phyloP scores from a whole-genome alignment of 129 eudicot species.

The Pulicaria dysenterica region DNA sequence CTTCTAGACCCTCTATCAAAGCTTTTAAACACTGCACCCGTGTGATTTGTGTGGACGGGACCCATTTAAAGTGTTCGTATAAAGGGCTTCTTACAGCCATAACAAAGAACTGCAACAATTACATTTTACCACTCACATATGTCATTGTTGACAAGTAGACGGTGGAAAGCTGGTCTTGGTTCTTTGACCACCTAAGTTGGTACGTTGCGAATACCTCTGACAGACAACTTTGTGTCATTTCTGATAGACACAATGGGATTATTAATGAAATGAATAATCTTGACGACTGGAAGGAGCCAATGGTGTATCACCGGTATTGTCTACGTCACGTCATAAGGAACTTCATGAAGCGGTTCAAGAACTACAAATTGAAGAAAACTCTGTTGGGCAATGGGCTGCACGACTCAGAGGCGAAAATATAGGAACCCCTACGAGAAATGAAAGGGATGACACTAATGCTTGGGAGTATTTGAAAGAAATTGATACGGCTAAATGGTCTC shows the following conservation, averaged over 20 bases:
- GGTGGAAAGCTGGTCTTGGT: slow-evolving; percentile 3
- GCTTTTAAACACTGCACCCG: background rate
- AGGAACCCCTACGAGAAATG: background rate
- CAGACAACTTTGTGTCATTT: background rate
- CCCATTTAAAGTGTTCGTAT: background rate
- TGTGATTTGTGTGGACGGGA: background rate
- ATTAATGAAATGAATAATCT: background rate
- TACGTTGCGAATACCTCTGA: background rate
- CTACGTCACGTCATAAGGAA: background rate
- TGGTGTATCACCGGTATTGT: slow-evolving; percentile 9
- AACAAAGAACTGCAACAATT: slow-evolving; percentile 5
- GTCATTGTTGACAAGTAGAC: slow-evolving; percentile 12
- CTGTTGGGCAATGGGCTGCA: background rate
- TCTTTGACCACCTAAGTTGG: background rate
- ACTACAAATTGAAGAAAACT: background rate
- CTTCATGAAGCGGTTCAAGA: background rate
- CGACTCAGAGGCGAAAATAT: slow-evolving; percentile 1
- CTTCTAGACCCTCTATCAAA: background rate
- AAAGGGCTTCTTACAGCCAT: background rate
- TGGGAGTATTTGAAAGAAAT: too few species aligned
- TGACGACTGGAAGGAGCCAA: background rate
- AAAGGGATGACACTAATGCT: too few species aligned
- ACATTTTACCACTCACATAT: background rate
- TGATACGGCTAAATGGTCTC: too few species aligned
- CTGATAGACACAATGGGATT: background rate